Conservation (phyloP, 352 stramenopile genomes). For the Globisporangium okanoganense region DNA sequence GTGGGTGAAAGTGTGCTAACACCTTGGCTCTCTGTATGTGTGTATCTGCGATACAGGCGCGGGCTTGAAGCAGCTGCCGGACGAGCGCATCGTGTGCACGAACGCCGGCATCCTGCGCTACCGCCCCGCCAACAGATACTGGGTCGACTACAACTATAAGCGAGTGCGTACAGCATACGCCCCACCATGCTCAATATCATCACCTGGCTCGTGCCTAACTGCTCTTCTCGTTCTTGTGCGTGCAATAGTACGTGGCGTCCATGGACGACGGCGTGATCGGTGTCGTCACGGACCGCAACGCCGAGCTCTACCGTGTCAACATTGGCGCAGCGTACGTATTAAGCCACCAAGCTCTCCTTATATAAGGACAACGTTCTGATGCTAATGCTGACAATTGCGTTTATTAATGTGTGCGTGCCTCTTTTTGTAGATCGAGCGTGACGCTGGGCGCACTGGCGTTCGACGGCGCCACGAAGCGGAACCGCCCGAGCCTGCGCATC, state of each 20-base stretch:
- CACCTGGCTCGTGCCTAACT: background rate
- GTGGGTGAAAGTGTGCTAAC: background rate
- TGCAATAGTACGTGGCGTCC: conserved; percentile 56
- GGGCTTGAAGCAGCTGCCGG: conserved; percentile 49
- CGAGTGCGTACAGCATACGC: conserved; percentile 35
- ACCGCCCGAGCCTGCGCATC: conserved; percentile 91
- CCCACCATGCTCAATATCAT: no score
- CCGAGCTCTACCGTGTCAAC: conserved; percentile 94
- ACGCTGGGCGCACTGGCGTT: conserved; percentile 88
- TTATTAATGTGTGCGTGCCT: background rate
- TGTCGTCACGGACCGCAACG: conserved; percentile 92
- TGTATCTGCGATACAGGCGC: conserved; percentile 27
- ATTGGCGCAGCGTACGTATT: conserved; percentile 87
- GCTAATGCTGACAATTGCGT: background rate
- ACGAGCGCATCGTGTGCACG: conserved; percentile 68
- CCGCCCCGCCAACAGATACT: conserved; percentile 84
- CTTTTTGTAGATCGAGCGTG: conserved; percentile 48
- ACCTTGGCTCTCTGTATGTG: background rate
- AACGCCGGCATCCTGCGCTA: conserved; percentile 85
- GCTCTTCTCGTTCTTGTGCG: background rate
- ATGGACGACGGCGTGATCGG: conserved; percentile 93
- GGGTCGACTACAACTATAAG: conserved; percentile 87
- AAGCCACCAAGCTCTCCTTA: background rate
- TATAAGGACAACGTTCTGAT: background rate
- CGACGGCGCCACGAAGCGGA: conserved; percentile 97